phyloP scores from a whole-genome alignment of 768 basidiomycete species.

The Collybia sordida region DNA sequence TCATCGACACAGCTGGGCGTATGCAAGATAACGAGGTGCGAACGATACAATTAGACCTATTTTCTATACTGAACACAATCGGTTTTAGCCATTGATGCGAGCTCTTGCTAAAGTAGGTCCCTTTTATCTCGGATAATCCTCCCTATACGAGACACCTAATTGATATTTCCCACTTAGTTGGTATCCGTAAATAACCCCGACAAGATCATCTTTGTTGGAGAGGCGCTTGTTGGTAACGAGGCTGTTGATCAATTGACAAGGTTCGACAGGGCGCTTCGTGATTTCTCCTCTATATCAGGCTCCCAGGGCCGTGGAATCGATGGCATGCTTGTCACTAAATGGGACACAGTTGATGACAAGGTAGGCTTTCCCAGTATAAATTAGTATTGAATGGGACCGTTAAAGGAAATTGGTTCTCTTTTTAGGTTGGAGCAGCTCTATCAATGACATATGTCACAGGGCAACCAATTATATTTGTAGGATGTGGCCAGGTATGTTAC shows the following conservation, averaged over 20 bases:
- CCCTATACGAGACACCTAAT: neutral
- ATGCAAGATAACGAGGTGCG: conserved; percentile 99
- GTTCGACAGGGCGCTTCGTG: conserved; percentile 91
- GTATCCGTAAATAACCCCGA: conserved; percentile 93
- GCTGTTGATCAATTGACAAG: conserved; percentile 97
- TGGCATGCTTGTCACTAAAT: conserved; percentile 98
- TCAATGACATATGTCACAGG: conserved; percentile 99
- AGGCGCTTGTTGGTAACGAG: conserved; percentile 97
- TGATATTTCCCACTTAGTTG: conserved; percentile 47
- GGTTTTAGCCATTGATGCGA: conserved; percentile 84
- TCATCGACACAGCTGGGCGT: conserved; percentile 96
- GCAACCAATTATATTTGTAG: conserved; percentile 97
- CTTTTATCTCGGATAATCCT: neutral
- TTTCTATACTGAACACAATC: too few species aligned
- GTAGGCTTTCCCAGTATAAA: conserved; percentile 37
- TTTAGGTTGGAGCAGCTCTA: conserved; percentile 92
- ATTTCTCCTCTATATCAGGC: conserved; percentile 80
- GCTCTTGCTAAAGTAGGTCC: conserved; percentile 85
- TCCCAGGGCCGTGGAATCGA: conserved; percentile 88
- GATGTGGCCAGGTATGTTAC: conserved; percentile 85
- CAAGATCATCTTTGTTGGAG: conserved; percentile 97
- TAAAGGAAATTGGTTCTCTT: neutral
- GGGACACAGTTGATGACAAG: conserved; percentile 98
- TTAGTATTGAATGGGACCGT: neutral
- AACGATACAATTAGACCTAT: neutral